These are phyloP conservation scores for Infundibulicybe gibba DNA, from an alignment of 768 basidiomycete genomes.

Conservation along the genomic window DNA sequence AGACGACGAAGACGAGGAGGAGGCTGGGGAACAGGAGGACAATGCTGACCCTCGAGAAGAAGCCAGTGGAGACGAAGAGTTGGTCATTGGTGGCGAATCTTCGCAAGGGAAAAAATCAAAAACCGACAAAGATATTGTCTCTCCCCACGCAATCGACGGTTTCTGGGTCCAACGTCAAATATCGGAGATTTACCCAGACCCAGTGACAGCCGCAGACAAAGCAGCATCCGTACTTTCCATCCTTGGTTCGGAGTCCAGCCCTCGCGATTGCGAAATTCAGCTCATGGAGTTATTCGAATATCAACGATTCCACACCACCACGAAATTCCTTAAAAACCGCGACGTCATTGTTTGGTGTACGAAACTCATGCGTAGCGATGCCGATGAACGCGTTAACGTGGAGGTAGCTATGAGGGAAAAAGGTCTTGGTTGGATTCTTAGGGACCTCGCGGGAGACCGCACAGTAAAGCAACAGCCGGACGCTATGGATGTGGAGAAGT, in stretches of 20 bases:
- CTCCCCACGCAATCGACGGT: constrained; percentile 89
- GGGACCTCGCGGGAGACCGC: constrained; percentile 82
- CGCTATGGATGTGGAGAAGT: constrained; percentile 77
- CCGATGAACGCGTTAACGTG: constrained; percentile 86
- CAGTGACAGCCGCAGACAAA: constrained; percentile 91
- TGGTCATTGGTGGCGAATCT: constrained; percentile 76
- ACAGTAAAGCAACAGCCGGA: constrained; percentile 53
- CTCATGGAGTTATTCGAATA: constrained; percentile 97
- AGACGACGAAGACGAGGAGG: constrained; percentile 71
- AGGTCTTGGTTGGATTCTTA: constrained; percentile 92
- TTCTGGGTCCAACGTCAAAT: constrained; percentile 99
- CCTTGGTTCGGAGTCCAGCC: constrained; percentile 80
- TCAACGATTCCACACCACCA: constrained; percentile 85
- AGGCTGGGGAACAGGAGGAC: constrained; percentile 40
- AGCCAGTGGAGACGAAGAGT: constrained; percentile 50
- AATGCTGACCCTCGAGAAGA: constrained; percentile 42
- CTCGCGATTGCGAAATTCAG: constrained; percentile 93
- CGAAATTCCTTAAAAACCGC: constrained; percentile 90
- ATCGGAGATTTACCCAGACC: constrained; percentile 87
- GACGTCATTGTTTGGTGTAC: constrained; percentile 99
- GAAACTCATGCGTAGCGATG: constrained; percentile 85
- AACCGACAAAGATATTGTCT: constrained; percentile 74
- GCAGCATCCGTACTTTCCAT: constrained; percentile 80
- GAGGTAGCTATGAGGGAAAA: constrained; percentile 99
- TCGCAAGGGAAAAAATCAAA: constrained; percentile 49